A percentile compares a stretch with the other conserved stretches of the same genome.
Conservation (phyloP, 441 rosid genomes). For the Corymbia citriodora region DNA sequence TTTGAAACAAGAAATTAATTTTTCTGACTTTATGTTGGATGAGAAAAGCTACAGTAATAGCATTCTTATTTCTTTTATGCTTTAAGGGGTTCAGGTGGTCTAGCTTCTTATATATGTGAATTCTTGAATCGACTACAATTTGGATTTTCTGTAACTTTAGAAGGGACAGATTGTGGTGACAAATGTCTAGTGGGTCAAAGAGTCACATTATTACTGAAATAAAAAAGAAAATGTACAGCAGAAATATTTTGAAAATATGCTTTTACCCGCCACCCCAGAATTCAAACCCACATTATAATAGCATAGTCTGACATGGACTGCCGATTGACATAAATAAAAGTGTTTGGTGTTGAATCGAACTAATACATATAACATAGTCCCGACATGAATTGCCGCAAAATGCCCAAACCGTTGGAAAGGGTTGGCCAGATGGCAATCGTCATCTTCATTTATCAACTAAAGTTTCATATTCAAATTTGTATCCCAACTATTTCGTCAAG, state of each 20-base stretch:
- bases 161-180: background rate
- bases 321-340: background rate
- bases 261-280: accelerated
- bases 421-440: background rate
- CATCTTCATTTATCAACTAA: background rate
- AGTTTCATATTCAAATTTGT: background rate
- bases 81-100: background rate
- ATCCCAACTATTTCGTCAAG: background rate
- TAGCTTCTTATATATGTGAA: background rate
- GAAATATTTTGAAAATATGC: background rate
- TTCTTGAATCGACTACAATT: background rate
- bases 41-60: background rate
- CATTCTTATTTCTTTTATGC: background rate
- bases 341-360: background rate
- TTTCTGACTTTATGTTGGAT: background rate
- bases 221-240: background rate
- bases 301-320: background rate
- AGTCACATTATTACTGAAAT: background rate
- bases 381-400: background rate
- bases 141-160: background rate
- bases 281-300: background rate
- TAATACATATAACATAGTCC: background rate
- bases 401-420: background rate
- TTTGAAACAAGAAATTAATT: background rate
- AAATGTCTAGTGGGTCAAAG: background rate